Evolutionary conservation across 75 land plant genomes (phyloP).

Genomic region (Pinus taeda): DNA sequence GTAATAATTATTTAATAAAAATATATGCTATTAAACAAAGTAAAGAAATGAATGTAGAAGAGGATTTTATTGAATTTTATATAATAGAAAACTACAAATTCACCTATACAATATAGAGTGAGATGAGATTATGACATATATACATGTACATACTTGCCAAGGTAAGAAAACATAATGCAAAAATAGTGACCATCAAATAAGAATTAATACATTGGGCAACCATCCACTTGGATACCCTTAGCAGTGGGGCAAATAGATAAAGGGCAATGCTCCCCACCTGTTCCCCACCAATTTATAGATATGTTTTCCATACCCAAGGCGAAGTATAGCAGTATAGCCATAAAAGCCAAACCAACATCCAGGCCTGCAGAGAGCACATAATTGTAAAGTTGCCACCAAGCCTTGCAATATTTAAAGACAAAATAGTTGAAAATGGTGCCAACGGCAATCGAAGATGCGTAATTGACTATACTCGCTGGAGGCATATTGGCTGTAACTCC

Average conservation of each 20-base stretch:
- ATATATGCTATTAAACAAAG: too few species aligned
- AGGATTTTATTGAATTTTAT: too few species aligned
- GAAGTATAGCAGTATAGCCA: conserved; percentile 49
- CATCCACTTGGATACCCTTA: conserved; percentile 48
- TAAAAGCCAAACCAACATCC: conserved; percentile 66
- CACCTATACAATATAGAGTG: too few species aligned
- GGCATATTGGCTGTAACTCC: conserved; percentile 59
- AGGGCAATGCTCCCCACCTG: conserved; percentile 57
- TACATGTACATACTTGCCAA: too few species aligned
- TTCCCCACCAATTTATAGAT: conserved; percentile 42
- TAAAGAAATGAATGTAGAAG: too few species aligned
- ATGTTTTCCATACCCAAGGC: not conserved
- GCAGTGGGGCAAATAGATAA: conserved; percentile 86
- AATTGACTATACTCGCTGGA: conserved; percentile 63
- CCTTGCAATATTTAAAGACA: conserved; percentile 17
- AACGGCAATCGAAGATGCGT: conserved; percentile 48
- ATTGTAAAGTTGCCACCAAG: conserved; percentile 47
- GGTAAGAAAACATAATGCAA: too few species aligned
- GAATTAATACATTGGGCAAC: conserved; percentile 39
- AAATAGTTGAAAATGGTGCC: conserved; percentile 37
- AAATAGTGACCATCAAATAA: too few species aligned
- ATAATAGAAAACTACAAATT: too few species aligned
- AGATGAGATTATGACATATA: too few species aligned
- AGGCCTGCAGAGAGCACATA: conserved; percentile 84
- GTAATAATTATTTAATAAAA: too few species aligned